Conservation (phyloP, 2,329 filamentous ascomycete genomes). For the Daldinia eschscholtzii region DNA sequence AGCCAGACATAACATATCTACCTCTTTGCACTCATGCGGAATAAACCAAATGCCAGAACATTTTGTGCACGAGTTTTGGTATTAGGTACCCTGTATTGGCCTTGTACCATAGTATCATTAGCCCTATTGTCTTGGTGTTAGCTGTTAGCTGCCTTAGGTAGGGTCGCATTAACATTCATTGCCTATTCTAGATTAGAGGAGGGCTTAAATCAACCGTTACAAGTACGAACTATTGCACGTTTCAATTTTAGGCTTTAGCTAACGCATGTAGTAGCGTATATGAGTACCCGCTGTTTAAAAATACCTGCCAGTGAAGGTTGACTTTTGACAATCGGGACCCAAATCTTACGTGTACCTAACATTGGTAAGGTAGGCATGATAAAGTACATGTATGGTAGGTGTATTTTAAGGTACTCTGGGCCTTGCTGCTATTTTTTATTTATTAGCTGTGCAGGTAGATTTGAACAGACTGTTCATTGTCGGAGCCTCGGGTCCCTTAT, state of each 20-base stretch:
- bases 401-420: constrained; percentile 31
- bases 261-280: constrained; percentile 3
- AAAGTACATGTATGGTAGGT: constrained; percentile 7
- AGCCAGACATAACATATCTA: neutral
- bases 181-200: constrained; percentile 10
- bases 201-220: neutral
- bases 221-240: neutral
- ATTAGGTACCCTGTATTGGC: constrained; percentile 1
- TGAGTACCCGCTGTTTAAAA: constrained; percentile 34
- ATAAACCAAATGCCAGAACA: neutral
- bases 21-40: neutral
- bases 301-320: constrained; percentile 34
- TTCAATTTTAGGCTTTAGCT: constrained; percentile 10
- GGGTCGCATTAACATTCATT: constrained; percentile 10
- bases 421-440: constrained; percentile 16
- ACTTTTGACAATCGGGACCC: constrained; percentile 19
- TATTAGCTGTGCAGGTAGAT: constrained; percentile 14
- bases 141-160: neutral
- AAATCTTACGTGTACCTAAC: constrained; percentile 33
- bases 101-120: neutral
- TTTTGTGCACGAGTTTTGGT: neutral
- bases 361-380: neutral
- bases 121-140: neutral
- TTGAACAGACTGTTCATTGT: constrained; percentile 28
- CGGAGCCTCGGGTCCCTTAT: constrained; percentile 18